Evolutionary conservation across 352 stramenopile genomes (phyloP).

Genomic region (Phytophthora idaei): DNA sequence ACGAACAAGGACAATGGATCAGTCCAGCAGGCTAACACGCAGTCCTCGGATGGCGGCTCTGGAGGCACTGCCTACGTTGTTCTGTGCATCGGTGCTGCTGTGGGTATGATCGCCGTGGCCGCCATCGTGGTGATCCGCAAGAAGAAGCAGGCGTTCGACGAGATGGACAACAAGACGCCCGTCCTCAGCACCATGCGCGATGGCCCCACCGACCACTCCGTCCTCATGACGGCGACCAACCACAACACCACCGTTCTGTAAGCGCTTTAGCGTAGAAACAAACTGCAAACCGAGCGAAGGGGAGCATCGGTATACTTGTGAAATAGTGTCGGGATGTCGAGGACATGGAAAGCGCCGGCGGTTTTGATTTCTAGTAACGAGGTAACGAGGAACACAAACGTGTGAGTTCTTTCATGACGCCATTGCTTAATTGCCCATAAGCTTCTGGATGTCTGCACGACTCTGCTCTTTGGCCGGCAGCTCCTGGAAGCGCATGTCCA

Average conservation of each 20-base stretch:
- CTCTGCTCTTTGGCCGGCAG: slow-evolving; percentile 50
- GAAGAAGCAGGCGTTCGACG: slow-evolving; percentile 65
- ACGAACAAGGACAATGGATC: slow-evolving; percentile 20
- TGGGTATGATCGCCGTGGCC: slow-evolving; percentile 43
- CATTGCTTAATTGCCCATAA: slow-evolving; percentile 39
- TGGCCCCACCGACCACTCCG: slow-evolving; percentile 26
- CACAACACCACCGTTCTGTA: slow-evolving; percentile 51
- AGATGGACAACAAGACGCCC: slow-evolving; percentile 64
- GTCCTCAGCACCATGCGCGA: slow-evolving; percentile 24
- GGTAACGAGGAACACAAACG: slow-evolving; percentile 14
- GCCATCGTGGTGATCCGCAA: slow-evolving; percentile 56
- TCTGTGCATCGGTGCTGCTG: slow-evolving; percentile 22
- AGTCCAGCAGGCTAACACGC: slow-evolving; percentile 38
- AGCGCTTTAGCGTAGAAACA: slow-evolving; percentile 11
- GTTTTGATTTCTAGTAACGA: slow-evolving; percentile 21
- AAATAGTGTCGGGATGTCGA: slow-evolving; percentile 20
- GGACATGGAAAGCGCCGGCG: not conserved
- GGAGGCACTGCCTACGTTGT: slow-evolving; percentile 21
- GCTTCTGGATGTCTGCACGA: slow-evolving; percentile 59
- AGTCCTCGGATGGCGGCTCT: slow-evolving; percentile 11
- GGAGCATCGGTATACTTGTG: slow-evolving; percentile 9
- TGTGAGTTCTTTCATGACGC: slow-evolving; percentile 5
- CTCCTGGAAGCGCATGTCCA: slow-evolving; percentile 52
- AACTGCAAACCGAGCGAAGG: not conserved
- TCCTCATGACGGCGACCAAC: slow-evolving; percentile 60